These are phyloP conservation scores for Globisporangium cystogenes DNA, from an alignment of 352 stramenopile genomes.

Conservation along the genomic window DNA sequence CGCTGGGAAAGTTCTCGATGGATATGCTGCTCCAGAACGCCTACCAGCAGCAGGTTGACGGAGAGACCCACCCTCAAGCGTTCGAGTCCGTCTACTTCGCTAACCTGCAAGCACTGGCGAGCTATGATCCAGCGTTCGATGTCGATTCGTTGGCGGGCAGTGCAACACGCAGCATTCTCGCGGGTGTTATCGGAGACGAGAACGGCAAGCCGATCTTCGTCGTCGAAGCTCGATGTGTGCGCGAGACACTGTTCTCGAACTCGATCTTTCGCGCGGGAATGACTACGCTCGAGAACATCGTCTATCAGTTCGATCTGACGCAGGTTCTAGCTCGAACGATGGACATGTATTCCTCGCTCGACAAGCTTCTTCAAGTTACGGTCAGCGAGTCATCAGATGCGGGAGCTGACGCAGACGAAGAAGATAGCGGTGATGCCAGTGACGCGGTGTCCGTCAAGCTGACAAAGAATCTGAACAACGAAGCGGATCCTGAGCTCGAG, in stretches of 20 bases:
- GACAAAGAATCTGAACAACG: slow-evolving; percentile 13
- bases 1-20: slow-evolving; percentile 43
- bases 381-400: slow-evolving; percentile 8
- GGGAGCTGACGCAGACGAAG: not conserved
- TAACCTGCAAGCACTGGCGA: slow-evolving; percentile 32
- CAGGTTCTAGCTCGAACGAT: slow-evolving; percentile 26
- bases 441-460: slow-evolving; percentile 1
- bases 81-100: slow-evolving; percentile 32
- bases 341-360: slow-evolving; percentile 23
- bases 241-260: slow-evolving; percentile 37
- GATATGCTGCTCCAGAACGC: slow-evolving; percentile 32
- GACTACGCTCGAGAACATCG: slow-evolving; percentile 58
- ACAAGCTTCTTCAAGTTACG: slow-evolving; percentile 31
- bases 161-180: slow-evolving; percentile 22
- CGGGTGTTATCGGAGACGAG: slow-evolving; percentile 41
- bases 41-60: slow-evolving; percentile 1
- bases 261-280: slow-evolving; percentile 47
- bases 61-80: slow-evolving; percentile 11
- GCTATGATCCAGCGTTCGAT: slow-evolving; percentile 33
- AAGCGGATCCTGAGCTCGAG: slow-evolving; percentile 23
- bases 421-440: slow-evolving; percentile 7
- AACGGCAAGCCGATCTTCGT: slow-evolving; percentile 45
- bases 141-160: slow-evolving; percentile 29
- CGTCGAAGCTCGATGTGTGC: slow-evolving; percentile 44
- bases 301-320: slow-evolving; percentile 58